phyloP scores from a whole-genome alignment of 441 rosid species.

The Aleurites moluccanus region DNA sequence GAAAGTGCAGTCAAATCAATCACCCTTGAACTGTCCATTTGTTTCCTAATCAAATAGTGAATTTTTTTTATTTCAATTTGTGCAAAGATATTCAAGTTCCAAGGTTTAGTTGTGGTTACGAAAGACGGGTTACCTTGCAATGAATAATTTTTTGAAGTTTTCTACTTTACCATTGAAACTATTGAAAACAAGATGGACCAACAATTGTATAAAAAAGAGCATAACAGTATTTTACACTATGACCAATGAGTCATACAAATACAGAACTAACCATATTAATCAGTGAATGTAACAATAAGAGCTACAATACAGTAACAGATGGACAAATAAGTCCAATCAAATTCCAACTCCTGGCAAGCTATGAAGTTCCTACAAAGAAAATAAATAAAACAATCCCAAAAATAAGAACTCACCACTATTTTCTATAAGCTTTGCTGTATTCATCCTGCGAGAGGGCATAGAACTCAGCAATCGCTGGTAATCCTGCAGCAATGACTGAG shows the following conservation, averaged over 20 bases:
- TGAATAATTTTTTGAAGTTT: not conserved
- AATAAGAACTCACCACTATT: slow-evolving; percentile 72
- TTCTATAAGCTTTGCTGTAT: slow-evolving; percentile 90
- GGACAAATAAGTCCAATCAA: not conserved
- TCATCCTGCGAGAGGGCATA: slow-evolving; percentile 97
- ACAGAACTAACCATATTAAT: not conserved
- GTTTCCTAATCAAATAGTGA: not conserved
- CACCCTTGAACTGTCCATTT: not conserved
- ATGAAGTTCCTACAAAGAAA: not conserved
- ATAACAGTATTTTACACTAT: not conserved
- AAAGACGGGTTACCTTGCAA: not conserved
- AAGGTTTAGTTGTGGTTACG: not conserved
- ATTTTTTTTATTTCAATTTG: not conserved
- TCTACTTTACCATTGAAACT: not conserved
- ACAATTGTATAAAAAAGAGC: not conserved
- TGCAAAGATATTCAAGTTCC: not conserved
- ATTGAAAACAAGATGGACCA: not conserved
- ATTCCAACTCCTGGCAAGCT: not conserved
- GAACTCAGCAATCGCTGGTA: slow-evolving; percentile 99
- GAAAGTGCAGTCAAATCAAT: not conserved
- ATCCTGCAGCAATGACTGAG: slow-evolving; percentile 99
- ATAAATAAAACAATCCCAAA: slow-evolving; percentile 7
- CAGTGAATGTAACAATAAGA: not conserved
- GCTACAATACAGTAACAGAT: not conserved
- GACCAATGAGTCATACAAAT: not conserved